Percentiles rank a stretch among this genome's conserved stretches.
phyloP scores from a whole-genome alignment of 208 protist genomes.

The Endotrypanum monterogeii region DNA sequence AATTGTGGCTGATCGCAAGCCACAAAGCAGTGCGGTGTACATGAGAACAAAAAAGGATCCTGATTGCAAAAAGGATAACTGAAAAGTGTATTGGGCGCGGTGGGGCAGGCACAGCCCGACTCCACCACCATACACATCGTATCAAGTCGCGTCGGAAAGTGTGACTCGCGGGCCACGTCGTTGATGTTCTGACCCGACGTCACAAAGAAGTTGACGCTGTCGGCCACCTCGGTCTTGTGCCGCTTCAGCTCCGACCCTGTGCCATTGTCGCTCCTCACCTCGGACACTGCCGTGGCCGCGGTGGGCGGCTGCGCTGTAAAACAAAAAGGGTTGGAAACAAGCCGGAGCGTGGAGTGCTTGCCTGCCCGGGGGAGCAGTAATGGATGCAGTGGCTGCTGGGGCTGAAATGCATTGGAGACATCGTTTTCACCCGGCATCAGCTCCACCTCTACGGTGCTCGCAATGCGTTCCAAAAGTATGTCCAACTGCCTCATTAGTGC shows the following conservation, averaged over 20 bases:
- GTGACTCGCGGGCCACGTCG: conserved; percentile 79
- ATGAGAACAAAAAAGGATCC: conserved; percentile 88
- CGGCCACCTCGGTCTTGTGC: conserved; percentile 12
- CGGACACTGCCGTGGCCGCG: not conserved
- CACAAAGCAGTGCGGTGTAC: conserved; percentile 82
- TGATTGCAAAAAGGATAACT: conserved; percentile 88
- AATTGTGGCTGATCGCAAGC: conserved; percentile 86
- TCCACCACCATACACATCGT: conserved; percentile 75
- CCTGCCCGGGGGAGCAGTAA: conserved; percentile 73
- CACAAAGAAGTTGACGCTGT: conserved; percentile 59
- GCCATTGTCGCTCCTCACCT: not conserved
- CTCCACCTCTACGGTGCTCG: conserved; percentile 81
- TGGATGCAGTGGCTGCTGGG: conserved; percentile 93
- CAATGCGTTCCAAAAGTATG: conserved; percentile 59
- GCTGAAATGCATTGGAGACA: conserved; percentile 89
- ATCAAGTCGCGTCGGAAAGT: conserved; percentile 53
- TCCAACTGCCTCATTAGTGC: conserved; percentile 81
- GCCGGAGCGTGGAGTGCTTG: conserved; percentile 62
- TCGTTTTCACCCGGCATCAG: conserved; percentile 91
- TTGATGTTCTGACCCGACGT: conserved; percentile 89
- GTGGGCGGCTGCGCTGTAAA: conserved; percentile 47
- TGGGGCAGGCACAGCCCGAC: conserved; percentile 84
- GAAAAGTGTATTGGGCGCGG: conserved; percentile 91
- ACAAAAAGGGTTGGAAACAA: conserved; percentile 89
- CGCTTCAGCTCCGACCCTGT: conserved; percentile 15